Evolutionary conservation across 73 alveolate genomes (phyloP).

Genomic region (Diophrys appendiculata): DNA sequence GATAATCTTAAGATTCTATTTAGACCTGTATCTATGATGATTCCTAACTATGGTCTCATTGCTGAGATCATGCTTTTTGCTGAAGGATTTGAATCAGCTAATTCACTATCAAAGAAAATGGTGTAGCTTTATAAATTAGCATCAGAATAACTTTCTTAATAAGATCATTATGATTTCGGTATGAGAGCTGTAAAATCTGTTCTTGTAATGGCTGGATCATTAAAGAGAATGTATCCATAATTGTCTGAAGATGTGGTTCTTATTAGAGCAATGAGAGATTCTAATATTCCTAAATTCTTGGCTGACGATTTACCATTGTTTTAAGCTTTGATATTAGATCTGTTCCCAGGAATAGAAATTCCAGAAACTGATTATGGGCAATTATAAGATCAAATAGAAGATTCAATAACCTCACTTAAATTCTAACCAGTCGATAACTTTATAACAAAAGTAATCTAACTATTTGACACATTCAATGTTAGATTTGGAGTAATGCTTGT

Average conservation of each 20-base stretch:
- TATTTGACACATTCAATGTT: conserved; percentile 86
- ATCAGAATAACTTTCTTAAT: conserved; percentile 80
- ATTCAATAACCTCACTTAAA: conserved; percentile 57
- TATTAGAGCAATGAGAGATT: conserved; percentile 98
- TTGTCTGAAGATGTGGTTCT: conserved; percentile 97
- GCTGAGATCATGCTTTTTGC: conserved; percentile 97
- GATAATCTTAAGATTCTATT: conserved; percentile 91
- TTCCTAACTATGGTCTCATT: conserved; percentile 94
- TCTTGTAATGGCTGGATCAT: conserved; percentile 99
- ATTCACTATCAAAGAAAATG: conserved; percentile 77
- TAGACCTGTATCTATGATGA: conserved; percentile 98
- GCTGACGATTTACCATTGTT: conserved; percentile 97
- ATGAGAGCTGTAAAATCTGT: conserved; percentile 99
- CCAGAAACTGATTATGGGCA: conserved; percentile 87
- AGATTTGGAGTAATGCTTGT: conserved; percentile 85
- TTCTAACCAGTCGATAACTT: conserved; percentile 68
- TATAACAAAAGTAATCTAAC: conserved; percentile 73
- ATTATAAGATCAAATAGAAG: conserved; percentile 79
- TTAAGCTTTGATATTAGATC: conserved; percentile 61
- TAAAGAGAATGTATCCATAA: conserved; percentile 95
- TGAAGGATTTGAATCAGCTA: conserved; percentile 95
- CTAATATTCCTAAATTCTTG: conserved; percentile 98
- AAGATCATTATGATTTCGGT: conserved; percentile 96
- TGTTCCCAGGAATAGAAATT: conserved; percentile 78
- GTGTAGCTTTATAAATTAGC: conserved; percentile 86